Evolutionary conservation across 768 basidiomycete genomes (phyloP), one percentile per base, ranked within the genome.

Genomic region (Phanerodontia chrysosporium): DNA sequence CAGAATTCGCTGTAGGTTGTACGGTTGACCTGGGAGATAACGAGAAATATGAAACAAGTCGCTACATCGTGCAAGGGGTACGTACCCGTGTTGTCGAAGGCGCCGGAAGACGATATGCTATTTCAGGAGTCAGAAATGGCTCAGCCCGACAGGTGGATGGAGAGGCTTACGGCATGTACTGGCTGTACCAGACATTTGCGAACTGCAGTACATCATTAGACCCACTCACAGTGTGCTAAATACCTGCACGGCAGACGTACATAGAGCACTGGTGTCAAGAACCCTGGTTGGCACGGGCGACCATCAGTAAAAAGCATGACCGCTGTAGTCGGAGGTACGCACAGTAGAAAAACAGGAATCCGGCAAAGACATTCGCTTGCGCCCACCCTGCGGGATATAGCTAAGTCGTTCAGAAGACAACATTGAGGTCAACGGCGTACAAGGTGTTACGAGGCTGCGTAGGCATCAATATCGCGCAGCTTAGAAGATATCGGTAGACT

Each of bases 291-390:
- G n/a, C n/a, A n/a, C n/a, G n/a, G n/a, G n/a, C n/a, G n/a, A n/a
- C 39, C 9, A 18, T 62, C 45, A 58, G 52, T 12, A 21, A 7
- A 35, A 35, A 13, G 32, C 13, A 35, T 35, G 32, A 35, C 25
- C 18, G n/a, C 24, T 18, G 18, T 22, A 49, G 52, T 28, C 6
- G 45, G 45, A 48, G 25, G 21, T 9, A n/a, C n/a, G n/a, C 45
- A 72, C 79, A 80, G 64, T 74, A 78, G 61, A 80, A 75, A 55
- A 76, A 59, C 8, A 79, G 61, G 60, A 79, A 76, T 4, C 78
- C 84, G 51, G 68, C 77, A 10, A 78, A 68, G 56, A 88, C 75
- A 65, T 89, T 89, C 7, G 84, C 86, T 69, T 87, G 84, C 1
- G 85, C 85, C 87, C 87, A 89, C 87, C 87, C 89, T 12, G n/a